These are phyloP conservation scores for Evernia prunastri DNA, from an alignment of 495 filamentous ascomycete genomes.

Conservation along the genomic window DNA sequence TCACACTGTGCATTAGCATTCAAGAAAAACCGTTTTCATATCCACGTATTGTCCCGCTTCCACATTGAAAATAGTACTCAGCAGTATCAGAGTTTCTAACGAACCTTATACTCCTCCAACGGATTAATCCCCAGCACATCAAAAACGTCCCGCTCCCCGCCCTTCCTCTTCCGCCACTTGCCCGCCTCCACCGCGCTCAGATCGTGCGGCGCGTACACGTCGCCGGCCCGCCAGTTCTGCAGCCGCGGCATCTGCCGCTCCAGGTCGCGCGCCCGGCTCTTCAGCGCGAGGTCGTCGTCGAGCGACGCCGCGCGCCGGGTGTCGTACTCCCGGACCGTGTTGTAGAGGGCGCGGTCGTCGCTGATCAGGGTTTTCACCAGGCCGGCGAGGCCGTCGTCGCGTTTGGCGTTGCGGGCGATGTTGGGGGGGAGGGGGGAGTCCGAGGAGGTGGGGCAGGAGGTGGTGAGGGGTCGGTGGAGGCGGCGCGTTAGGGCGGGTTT, in stretches of 20 bases:
- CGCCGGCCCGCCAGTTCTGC: conserved; percentile 56
- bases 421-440: conserved; percentile 3
- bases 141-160: conserved; percentile 57
- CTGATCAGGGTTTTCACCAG: background rate
- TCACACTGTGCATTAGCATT: conserved; percentile 1
- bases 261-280: conserved; percentile 23
- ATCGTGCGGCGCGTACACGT: conserved; percentile 88
- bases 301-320: conserved; percentile 9
- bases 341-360: conserved; percentile 14
- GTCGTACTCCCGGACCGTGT: conserved; percentile 5
- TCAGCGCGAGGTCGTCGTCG: conserved; percentile 16
- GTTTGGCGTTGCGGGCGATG: background rate
- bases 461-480: background rate
- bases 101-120: conserved; percentile 74
- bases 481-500: background rate
- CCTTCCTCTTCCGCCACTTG: conserved; percentile 52
- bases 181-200: conserved; percentile 64
- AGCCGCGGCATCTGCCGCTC: conserved; percentile 43
- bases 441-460: background rate
- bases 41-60: too few relatives aligned
- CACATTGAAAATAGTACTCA: too few relatives aligned
- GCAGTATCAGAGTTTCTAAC: too few relatives aligned
- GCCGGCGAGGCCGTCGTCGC: background rate
- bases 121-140: conserved; percentile 78
- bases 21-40: too few relatives aligned